phyloP scores from a whole-genome alignment of 805 yeast species.

The Ogataea pini region DNA sequence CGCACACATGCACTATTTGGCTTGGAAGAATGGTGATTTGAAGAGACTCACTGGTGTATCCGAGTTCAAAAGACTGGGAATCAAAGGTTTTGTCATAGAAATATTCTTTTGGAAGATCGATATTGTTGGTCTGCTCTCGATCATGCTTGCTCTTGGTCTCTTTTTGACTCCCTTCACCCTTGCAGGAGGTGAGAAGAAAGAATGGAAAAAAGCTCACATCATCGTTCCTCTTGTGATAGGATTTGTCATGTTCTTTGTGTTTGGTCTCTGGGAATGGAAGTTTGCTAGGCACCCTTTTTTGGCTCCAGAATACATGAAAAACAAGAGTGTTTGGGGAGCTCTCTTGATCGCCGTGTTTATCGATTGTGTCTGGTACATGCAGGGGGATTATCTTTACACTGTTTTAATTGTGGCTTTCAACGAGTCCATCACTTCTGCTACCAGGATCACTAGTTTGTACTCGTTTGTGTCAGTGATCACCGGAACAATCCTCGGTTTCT shows the following conservation, averaged over 20 bases:
- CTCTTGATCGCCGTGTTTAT: conserved; percentile 56
- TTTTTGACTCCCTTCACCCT: conserved; percentile 72
- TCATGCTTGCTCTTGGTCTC: conserved; percentile 60
- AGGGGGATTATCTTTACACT: conserved; percentile 66
- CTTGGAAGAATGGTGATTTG: conserved; percentile 56
- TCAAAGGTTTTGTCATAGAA: conserved; percentile 34
- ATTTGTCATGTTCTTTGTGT: conserved; percentile 56
- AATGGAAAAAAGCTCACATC: conserved; percentile 62
- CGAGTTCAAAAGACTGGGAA: conserved; percentile 35
- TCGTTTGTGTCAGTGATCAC: conserved; percentile 65
- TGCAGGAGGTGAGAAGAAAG: conserved; percentile 60
- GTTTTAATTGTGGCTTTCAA: conserved; percentile 64
- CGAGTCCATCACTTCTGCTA: conserved; percentile 62
- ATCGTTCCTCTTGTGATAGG: conserved; percentile 75
- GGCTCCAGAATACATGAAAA: conserved; percentile 58
- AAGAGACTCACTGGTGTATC: conserved; percentile 35
- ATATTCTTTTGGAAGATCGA: conserved; percentile 65
- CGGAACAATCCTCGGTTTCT: conserved; percentile 59
- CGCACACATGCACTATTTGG: conserved; percentile 56
- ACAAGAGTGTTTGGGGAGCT: conserved; percentile 78
- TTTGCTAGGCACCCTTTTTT: conserved; percentile 62
- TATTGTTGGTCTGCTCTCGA: conserved; percentile 57
- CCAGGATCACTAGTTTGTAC: conserved; percentile 60
- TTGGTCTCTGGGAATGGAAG: conserved; percentile 58
- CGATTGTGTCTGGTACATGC: conserved; percentile 67